Evolutionary conservation across 805 yeast species (phyloP).

Genomic region (Yarrowia deformans): DNA sequence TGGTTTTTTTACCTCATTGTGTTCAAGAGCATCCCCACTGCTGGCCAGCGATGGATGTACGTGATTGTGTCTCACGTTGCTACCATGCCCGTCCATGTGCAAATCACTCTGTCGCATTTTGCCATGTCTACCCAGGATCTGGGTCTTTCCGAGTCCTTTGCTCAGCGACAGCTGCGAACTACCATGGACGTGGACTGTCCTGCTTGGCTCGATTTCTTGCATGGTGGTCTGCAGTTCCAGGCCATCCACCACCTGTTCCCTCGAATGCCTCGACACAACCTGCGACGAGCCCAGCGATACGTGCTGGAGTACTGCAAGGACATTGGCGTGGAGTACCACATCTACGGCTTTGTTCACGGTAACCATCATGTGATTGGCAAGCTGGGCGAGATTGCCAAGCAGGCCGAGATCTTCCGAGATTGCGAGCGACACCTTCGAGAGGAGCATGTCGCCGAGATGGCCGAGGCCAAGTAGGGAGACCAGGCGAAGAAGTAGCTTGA

Average conservation of each 20-base stretch:
- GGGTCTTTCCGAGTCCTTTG: slow-evolving; percentile 80
- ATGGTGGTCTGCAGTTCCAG: slow-evolving; percentile 92
- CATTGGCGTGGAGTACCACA: slow-evolving; percentile 79
- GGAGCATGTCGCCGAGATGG: slow-evolving; percentile 46
- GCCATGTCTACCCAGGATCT: slow-evolving; percentile 92
- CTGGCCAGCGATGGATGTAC: slow-evolving; percentile 62
- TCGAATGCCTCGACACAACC: slow-evolving; percentile 85
- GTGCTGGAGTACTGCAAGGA: slow-evolving; percentile 78
- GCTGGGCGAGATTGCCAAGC: slow-evolving; percentile 77
- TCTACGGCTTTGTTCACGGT: slow-evolving; percentile 84
- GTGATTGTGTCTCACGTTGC: slow-evolving; percentile 77
- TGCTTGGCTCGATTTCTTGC: slow-evolving; percentile 86
- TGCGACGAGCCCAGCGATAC: slow-evolving; percentile 73
- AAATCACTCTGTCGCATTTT: slow-evolving; percentile 86
- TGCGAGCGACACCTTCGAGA: slow-evolving; percentile 70
- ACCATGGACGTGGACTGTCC: slow-evolving; percentile 97
- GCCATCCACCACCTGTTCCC: slow-evolving; percentile 92
- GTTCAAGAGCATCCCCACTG: slow-evolving; percentile 59
- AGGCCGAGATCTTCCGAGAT: slow-evolving; percentile 75
- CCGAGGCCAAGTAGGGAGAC: neutral
- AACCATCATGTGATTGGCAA: slow-evolving; percentile 73
- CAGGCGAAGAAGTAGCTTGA: too few species aligned
- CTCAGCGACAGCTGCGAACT: slow-evolving; percentile 81
- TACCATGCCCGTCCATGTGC: slow-evolving; percentile 93
- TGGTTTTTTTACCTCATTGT: slow-evolving; percentile 82